Percentiles rank a stretch among this genome's conserved stretches.
phyloP scores from a whole-genome alignment of 116 monocot species.

The Thalassia testudinum region DNA sequence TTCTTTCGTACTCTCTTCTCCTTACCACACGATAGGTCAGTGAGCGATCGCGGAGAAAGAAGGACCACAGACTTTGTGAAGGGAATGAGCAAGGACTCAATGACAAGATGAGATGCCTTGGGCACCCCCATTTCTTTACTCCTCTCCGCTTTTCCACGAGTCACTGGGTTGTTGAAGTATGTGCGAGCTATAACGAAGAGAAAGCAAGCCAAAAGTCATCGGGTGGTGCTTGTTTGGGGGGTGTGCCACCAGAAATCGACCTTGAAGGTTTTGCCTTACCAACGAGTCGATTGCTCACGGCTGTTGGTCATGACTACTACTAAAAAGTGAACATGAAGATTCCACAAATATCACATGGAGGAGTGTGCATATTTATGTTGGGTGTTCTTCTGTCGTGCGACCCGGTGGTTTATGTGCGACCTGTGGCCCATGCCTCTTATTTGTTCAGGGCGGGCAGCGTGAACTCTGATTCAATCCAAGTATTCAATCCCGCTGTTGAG shows the following conservation, averaged over 20 bases:
- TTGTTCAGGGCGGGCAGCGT: slow-evolving; percentile 10
- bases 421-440: slow-evolving; percentile 6
- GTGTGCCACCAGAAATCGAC: slow-evolving; percentile 6
- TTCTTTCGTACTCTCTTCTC: too few species aligned
- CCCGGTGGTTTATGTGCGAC: slow-evolving; percentile 5
- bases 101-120: too few species aligned
- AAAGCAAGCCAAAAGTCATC: neutral
- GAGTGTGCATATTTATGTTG: slow-evolving; percentile 5
- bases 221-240: slow-evolving; percentile 13
- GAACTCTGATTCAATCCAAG: slow-evolving; percentile 10
- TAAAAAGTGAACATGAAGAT: slow-evolving; percentile 7
- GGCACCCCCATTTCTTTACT: too few species aligned
- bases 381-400: slow-evolving; percentile 3
- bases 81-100: too few species aligned
- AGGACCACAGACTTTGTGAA: too few species aligned
- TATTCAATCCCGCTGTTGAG: slow-evolving; percentile 3
- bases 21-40: too few species aligned
- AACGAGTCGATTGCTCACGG: slow-evolving; percentile 2
- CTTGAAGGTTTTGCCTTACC: slow-evolving; percentile 3
- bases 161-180: too few species aligned
- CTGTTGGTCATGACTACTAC: slow-evolving; percentile 6
- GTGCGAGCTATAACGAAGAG: too few species aligned
- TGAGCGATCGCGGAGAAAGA: too few species aligned
- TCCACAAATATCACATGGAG: neutral
- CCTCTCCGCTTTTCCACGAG: too few species aligned